Percentiles rank a stretch among this genome's conserved stretches.
Evolutionary conservation across 176 grass and related monocot genomes (phyloP).

Genomic region (Zoysia japonica): DNA sequence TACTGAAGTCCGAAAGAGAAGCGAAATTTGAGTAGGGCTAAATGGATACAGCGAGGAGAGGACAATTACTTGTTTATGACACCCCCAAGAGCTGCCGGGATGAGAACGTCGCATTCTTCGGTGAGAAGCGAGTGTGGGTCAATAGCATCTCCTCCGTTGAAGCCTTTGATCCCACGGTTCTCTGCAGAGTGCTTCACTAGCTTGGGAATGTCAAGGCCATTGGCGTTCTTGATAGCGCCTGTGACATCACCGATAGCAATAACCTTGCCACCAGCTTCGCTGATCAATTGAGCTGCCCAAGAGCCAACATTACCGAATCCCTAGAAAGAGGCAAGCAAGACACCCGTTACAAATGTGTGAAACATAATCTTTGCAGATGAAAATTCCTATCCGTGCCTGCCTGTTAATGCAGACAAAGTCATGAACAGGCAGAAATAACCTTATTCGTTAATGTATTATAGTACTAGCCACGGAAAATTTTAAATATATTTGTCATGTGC

Average conservation of each 20-base stretch:
- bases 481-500: too few species aligned
- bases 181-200: conserved; percentile 58
- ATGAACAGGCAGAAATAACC: background rate
- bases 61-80: conserved; percentile 73
- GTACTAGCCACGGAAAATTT: too few species aligned
- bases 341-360: conserved; percentile 3
- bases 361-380: background rate
- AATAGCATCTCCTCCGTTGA: conserved; percentile 59
- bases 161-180: conserved; percentile 71
- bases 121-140: conserved; percentile 62
- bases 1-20: background rate
- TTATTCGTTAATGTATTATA: background rate
- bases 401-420: background rate
- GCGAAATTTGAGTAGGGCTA: background rate
- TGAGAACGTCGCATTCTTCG: conserved; percentile 86
- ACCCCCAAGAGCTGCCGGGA: conserved; percentile 82
- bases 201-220: conserved; percentile 70
- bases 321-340: conserved; percentile 45
- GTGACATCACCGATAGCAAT: conserved; percentile 80
- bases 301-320: conserved; percentile 96
- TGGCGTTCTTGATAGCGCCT: conserved; percentile 72
- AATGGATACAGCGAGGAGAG: background rate
- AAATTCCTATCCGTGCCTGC: background rate
- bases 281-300: conserved; percentile 83
- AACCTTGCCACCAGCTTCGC: conserved; percentile 76